phyloP scores from a whole-genome alignment of 495 filamentous ascomycete species.

The Sordaria brevicollis region DNA sequence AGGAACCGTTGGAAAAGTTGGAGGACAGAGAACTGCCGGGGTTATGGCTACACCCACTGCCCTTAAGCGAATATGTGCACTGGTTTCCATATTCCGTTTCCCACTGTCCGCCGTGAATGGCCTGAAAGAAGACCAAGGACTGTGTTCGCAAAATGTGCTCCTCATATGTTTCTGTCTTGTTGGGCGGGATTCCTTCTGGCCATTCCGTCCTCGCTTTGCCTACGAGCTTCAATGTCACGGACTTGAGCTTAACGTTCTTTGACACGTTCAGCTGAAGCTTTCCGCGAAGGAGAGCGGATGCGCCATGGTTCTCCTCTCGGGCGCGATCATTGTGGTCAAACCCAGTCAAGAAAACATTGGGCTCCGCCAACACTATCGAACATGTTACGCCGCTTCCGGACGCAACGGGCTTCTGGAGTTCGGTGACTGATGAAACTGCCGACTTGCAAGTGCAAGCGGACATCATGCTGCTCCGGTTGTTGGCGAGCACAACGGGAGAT shows the following conservation, averaged over 20 bases:
- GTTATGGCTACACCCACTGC: slow-evolving; percentile 4
- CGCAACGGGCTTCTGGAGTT: slow-evolving; percentile 57
- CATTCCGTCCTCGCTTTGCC: slow-evolving; percentile 87
- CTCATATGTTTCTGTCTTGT: slow-evolving; percentile 74
- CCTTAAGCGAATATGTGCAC: slow-evolving; percentile 35
- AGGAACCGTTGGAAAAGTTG: slow-evolving; percentile 22
- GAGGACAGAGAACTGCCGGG: slow-evolving; percentile 32
- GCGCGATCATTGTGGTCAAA: slow-evolving; percentile 72
- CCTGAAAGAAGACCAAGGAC: slow-evolving; percentile 76
- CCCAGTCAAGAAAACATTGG: slow-evolving; percentile 79
- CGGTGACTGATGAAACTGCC: slow-evolving; percentile 29
- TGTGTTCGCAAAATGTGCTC: slow-evolving; percentile 67
- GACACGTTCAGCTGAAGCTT: slow-evolving; percentile 72
- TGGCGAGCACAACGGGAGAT: slow-evolving; percentile 7
- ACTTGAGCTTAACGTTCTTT: slow-evolving; percentile 90
- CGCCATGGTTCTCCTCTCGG: slow-evolving; percentile 40
- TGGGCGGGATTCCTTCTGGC: slow-evolving; percentile 94
- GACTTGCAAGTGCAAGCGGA: slow-evolving; percentile 9
- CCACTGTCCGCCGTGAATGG: slow-evolving; percentile 44
- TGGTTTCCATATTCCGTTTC: slow-evolving; percentile 51
- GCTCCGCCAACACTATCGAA: slow-evolving; percentile 73
- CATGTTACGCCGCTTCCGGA: slow-evolving; percentile 63
- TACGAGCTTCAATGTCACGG: slow-evolving; percentile 77
- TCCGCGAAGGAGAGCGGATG: slow-evolving; percentile 77
- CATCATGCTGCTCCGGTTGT: slow-evolving; percentile 32